A percentile compares a stretch with the other conserved stretches of the same genome.
Evolutionary conservation across 306 rosid genomes (phyloP).

Genomic region (Cyamopsis tetragonoloba): DNA sequence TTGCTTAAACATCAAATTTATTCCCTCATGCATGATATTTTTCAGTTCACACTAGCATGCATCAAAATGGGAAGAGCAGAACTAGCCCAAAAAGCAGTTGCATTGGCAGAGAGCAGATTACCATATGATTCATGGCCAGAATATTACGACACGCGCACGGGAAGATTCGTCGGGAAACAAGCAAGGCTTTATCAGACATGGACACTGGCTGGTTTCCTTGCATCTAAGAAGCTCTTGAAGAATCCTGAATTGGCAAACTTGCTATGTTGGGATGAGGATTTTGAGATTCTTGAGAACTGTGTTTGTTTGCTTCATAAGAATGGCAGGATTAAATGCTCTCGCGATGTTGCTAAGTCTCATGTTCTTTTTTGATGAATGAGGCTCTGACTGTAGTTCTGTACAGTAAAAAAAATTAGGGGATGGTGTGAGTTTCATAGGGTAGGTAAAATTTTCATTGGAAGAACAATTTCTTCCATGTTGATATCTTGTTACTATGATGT

Average conservation of each 20-base stretch:
- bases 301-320: slow-evolving; percentile 78
- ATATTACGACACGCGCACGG: slow-evolving; percentile 82
- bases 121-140: slow-evolving; percentile 82
- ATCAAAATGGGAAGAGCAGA: slow-evolving; percentile 79
- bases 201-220: slow-evolving; percentile 88
- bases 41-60: slow-evolving; percentile 94
- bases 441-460: not conserved
- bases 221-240: slow-evolving; percentile 88
- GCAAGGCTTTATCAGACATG: slow-evolving; percentile 81
- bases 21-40: not conserved
- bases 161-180: slow-evolving; percentile 88
- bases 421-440: slow-evolving; percentile 20
- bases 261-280: slow-evolving; percentile 86
- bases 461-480: not conserved
- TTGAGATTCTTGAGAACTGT: slow-evolving; percentile 80
- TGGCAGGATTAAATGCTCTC: slow-evolving; percentile 79
- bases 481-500: slow-evolving; percentile 15
- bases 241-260: slow-evolving; percentile 73
- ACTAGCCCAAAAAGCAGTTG: slow-evolving; percentile 73
- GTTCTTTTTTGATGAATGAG: slow-evolving; percentile 56
- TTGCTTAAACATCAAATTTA: slow-evolving; percentile 1
- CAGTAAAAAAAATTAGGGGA: slow-evolving; percentile 27
- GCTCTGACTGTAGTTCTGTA: slow-evolving; percentile 19
- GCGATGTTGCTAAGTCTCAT: slow-evolving; percentile 80
- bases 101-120: slow-evolving; percentile 75